phyloP scores from a whole-genome alignment of 352 stramenopile genomes.

The Pythium pyrilobum region DNA sequence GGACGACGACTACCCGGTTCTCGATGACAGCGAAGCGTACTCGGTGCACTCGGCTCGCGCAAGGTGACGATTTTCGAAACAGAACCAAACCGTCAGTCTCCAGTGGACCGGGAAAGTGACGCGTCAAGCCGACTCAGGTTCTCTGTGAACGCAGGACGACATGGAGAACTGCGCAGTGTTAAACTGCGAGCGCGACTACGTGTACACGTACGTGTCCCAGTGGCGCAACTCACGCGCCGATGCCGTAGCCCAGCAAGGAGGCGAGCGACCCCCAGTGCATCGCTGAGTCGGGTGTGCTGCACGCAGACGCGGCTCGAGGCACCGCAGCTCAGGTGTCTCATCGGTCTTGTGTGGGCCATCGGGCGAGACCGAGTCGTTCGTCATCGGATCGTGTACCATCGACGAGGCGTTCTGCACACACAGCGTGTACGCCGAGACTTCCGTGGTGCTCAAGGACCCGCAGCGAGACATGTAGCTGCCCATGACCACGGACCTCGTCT shows the following conservation, averaged over 20 bases:
- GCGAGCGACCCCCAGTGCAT: constrained; percentile 33
- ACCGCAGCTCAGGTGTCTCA: constrained; percentile 35
- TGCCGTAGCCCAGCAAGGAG: constrained; percentile 34
- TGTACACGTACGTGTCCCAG: no score
- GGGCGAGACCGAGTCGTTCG: constrained; percentile 35
- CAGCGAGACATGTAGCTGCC: constrained; percentile 46
- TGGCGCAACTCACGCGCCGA: no score
- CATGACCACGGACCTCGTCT: constrained; percentile 29
- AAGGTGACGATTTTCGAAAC: constrained; percentile 12
- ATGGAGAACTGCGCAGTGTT: constrained; percentile 19
- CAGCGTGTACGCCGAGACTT: constrained; percentile 50
- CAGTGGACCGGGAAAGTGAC: no score
- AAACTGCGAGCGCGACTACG: constrained; percentile 34
- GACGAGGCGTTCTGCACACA: constrained; percentile 54
- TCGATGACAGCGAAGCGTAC: background rate
- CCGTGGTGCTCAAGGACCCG: constrained; percentile 54
- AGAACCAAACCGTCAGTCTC: constrained; percentile 23
- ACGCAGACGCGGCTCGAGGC: constrained; percentile 32
- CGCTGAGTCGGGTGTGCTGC: constrained; percentile 34
- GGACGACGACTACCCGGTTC: constrained; percentile 1
- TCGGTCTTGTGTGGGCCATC: constrained; percentile 54
- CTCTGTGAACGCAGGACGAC: constrained; percentile 15
- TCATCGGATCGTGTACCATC: constrained; percentile 36
- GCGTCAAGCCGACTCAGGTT: no score
- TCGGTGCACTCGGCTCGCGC: constrained; percentile 6